Conservation (phyloP, 2,329 filamentous ascomycete species). For the Diaporthe citriasiana region DNA sequence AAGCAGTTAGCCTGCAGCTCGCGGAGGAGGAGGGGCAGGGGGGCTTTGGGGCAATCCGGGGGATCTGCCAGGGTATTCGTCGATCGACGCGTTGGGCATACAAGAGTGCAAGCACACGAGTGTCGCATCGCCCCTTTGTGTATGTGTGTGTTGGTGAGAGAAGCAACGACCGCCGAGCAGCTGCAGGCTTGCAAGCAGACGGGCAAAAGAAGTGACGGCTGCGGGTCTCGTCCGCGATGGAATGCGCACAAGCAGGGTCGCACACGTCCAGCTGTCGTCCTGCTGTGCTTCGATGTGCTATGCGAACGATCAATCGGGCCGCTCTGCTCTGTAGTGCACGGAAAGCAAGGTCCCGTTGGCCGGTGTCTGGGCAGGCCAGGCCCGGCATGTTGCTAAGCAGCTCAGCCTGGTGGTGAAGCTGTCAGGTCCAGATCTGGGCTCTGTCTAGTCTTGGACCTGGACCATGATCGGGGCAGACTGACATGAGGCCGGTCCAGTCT, state of each 20-base stretch:
- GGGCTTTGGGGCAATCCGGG: slow-evolving; percentile 20
- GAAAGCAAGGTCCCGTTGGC: slow-evolving; percentile 24
- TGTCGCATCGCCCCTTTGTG: neutral
- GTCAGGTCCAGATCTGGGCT: slow-evolving; percentile 4
- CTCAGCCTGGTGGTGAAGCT: neutral
- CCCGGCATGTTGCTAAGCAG: slow-evolving; percentile 6
- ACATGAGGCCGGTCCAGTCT: neutral
- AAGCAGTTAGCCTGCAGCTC: neutral
- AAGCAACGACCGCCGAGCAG: slow-evolving; percentile 4
- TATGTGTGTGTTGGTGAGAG: slow-evolving; percentile 2
- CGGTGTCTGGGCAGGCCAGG: neutral
- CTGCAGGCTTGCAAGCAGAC: neutral
- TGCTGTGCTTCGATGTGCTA: neutral
- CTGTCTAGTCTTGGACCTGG: slow-evolving; percentile 8
- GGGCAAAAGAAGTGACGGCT: slow-evolving; percentile 5
- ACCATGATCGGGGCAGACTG: neutral
- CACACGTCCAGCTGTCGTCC: slow-evolving; percentile 7
- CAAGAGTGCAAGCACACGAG: neutral
- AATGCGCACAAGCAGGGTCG: neutral
- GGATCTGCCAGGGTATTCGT: slow-evolving; percentile 26
- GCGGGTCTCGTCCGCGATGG: neutral
- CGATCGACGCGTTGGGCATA: slow-evolving; percentile 9
- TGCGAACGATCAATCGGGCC: slow-evolving; percentile 27
- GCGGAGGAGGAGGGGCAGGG: neutral
- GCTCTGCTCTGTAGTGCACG: slow-evolving; percentile 15